Conservation (phyloP, 805 yeast genomes). For the Suhomyces faveliae region DNA sequence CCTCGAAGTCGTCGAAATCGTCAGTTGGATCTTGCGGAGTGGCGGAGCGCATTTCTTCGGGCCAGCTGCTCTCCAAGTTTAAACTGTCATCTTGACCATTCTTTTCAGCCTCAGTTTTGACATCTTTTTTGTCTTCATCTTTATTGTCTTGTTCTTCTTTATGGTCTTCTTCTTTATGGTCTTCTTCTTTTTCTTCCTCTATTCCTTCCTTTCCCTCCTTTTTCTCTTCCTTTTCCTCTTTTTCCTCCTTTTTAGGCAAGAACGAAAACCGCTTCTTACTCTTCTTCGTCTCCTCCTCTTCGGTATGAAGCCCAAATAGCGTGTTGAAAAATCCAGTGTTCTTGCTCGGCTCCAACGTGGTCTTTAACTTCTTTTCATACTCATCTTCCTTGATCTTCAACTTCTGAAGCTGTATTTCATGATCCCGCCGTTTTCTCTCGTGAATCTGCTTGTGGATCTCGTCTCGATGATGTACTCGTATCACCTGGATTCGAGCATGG, state of each 20-base stretch:
- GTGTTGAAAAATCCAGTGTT: constrained; percentile 30
- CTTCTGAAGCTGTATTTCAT: constrained; percentile 35
- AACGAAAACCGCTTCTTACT: constrained; percentile 19
- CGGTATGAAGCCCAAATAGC: constrained; percentile 24
- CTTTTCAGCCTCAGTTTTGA: neutral
- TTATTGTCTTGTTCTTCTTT: neutral
- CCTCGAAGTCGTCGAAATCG: constrained; percentile 22
- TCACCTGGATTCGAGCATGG: constrained; percentile 37
- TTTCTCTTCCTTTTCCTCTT: neutral
- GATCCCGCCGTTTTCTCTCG: constrained; percentile 40
- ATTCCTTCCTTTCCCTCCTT: neutral
- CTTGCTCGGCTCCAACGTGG: constrained; percentile 23
- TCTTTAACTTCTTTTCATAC: constrained; percentile 30
- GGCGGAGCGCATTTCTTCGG: neutral
- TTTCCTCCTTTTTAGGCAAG: constrained; percentile 12
- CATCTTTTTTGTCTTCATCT: neutral
- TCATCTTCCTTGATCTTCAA: constrained; percentile 39
- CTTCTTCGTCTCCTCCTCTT: neutral
- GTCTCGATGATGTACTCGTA: constrained; percentile 38
- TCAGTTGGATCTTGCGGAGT: neutral
- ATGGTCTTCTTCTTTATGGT: neutral
- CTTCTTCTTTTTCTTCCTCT: neutral
- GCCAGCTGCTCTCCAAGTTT: neutral
- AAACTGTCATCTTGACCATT: neutral
- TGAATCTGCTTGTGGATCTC: constrained; percentile 36